Percentiles rank a stretch among this genome's conserved stretches.
Conservation (phyloP, 306 rosid genomes). For the Ziziphus jujuba region DNA sequence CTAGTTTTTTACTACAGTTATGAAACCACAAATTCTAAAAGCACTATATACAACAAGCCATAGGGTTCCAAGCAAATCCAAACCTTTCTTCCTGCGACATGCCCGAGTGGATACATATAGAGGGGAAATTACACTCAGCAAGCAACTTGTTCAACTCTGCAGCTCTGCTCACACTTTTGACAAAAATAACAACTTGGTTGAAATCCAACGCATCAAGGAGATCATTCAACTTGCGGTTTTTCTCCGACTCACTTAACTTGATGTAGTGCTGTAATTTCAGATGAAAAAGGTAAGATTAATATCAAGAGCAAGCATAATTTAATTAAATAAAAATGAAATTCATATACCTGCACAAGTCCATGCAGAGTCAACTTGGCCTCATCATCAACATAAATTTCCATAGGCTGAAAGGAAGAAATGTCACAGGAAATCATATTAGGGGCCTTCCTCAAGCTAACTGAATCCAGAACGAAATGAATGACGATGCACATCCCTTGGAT, state of each 20-base stretch:
- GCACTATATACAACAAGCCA: neutral
- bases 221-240: slow-evolving; percentile 93
- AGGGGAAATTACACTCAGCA: slow-evolving; percentile 95
- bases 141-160: slow-evolving; percentile 97
- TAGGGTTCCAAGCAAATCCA: slow-evolving; percentile 3
- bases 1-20: no score
- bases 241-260: slow-evolving; percentile 92
- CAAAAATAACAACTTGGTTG: slow-evolving; percentile 95
- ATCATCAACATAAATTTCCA: slow-evolving; percentile 99
- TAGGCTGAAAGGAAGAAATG: slow-evolving; percentile 99
- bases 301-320: slow-evolving; percentile 1
- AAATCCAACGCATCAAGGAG: slow-evolving; percentile 98
- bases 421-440: slow-evolving; percentile 88
- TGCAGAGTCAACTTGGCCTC: slow-evolving; percentile 98
- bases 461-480: slow-evolving; percentile 91
- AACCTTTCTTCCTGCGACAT: slow-evolving; percentile 99
- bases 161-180: slow-evolving; percentile 94
- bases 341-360: slow-evolving; percentile 89
- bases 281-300: slow-evolving; percentile 22
- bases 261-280: slow-evolving; percentile 84
- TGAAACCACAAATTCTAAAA: no score
- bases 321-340: slow-evolving; percentile 5
- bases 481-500: slow-evolving; percentile 75
- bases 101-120: slow-evolving; percentile 97
- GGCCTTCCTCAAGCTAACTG: slow-evolving; percentile 80